Evolutionary conservation across 2,329 filamentous ascomycete genomes (phyloP), one percentile per base, ranked within the genome.

Genomic region (Epichloe gansuensis): DNA sequence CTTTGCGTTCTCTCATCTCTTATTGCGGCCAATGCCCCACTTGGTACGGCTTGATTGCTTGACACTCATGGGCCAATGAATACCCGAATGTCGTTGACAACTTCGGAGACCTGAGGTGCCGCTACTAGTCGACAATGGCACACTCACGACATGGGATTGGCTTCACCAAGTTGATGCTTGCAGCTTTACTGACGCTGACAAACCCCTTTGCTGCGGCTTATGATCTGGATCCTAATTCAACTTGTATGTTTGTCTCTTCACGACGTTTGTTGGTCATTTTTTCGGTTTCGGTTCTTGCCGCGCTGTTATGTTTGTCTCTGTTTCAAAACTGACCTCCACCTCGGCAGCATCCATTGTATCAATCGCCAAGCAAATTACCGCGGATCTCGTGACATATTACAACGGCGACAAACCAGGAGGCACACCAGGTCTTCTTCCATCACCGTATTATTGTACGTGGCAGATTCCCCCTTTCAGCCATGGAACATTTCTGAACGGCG

Each of bases 401-500:
- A 51, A 65, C 25, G 77, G 78, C 45, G 59, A 80, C 58, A 61
- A 77, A 54, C 74, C 73, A 0, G 77, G 76, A 39, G 65, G 70
- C 17, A 73, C 65, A 4, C 77, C 77, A 7, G 77, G 77, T 23
- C 69, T 79, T 44, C 66, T 80, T 3, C 75, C 76, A 31, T 61
- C 69, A 9, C 76, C 75, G 51, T 79, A 80, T 55, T 80, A 78
- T 62, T 80, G 76, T 77, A 64, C 59, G 74, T 64, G 17, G 28
- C 6, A 34, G 15, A 21, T 5, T 5, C 7, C 11, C 3, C 41
- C 13, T 17, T 42, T 37, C n/a, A n/a, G 21, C 35, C n/a, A 35
- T 37, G 13, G 5, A 21, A 37, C 37, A 28, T 3, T 25, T 43
- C 17, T 25, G 23, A 21, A 21, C 17, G 11, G 28, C 31, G 8